phyloP scores from a whole-genome alignment of 805 yeast genomes.

The Barnettozyma pratensis region DNA sequence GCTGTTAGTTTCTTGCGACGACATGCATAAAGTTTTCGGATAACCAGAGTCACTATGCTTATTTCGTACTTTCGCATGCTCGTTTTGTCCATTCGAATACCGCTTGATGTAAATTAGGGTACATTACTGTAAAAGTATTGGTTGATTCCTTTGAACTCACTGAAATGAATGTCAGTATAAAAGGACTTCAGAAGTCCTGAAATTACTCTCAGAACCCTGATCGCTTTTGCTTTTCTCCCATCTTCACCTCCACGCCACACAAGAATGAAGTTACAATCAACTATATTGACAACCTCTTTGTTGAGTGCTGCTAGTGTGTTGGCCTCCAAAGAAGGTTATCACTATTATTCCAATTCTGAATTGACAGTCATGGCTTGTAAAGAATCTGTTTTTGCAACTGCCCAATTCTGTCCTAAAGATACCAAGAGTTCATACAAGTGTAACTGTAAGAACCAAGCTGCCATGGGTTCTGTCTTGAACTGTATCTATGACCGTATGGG shows the following conservation, averaged over 20 bases:
- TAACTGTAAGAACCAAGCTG: conserved; percentile 24
- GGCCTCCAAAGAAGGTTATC: conserved; percentile 7
- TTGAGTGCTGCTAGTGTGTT: background rate
- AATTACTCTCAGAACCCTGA: background rate
- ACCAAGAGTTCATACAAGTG: conserved; percentile 20
- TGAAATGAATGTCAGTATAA: background rate
- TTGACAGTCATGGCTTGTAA: conserved; percentile 23
- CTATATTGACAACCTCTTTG: background rate
- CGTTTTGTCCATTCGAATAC: background rate
- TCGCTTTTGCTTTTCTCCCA: background rate
- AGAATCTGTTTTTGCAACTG: conserved; percentile 19
- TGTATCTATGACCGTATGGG: conserved; percentile 22
- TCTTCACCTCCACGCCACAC: background rate
- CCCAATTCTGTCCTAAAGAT: conserved; percentile 22
- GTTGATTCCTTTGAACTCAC: background rate
- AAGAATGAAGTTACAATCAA: conserved; percentile 1
- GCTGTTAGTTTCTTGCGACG: no score
- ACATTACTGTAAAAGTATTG: background rate
- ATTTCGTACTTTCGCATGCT: background rate
- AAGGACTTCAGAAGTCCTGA: no score
- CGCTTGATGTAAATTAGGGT: background rate
- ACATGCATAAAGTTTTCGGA: no score
- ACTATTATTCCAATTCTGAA: conserved; percentile 18
- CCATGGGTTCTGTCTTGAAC: conserved; percentile 27
- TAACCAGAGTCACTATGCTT: background rate